Percentiles rank a stretch among this genome's conserved stretches.
Conservation (phyloP, 164 flowering plant species). For the Nymphaea thermarum region DNA sequence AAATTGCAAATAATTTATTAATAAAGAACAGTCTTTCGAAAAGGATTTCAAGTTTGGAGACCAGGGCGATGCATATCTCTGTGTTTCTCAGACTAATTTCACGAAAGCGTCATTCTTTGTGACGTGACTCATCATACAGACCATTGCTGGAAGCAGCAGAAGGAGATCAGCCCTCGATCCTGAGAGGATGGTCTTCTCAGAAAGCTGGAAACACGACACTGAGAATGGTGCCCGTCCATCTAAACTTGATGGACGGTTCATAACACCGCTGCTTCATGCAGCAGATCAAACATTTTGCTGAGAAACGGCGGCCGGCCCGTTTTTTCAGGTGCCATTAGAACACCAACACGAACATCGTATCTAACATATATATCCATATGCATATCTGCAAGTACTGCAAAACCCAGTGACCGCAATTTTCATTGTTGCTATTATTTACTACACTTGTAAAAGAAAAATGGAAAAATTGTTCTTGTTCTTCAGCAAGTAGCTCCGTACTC, state of each 20-base stretch:
- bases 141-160: not conserved
- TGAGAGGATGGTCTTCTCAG: not conserved
- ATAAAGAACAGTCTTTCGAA: not conserved
- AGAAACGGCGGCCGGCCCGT: no score
- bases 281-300: not conserved
- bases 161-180: not conserved
- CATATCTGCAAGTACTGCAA: not conserved
- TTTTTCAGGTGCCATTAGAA: no score
- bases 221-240: not conserved
- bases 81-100: not conserved
- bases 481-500: not conserved
- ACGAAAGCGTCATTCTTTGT: not conserved
- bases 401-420: no score
- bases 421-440: no score
- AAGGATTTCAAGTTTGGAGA: not conserved
- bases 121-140: not conserved
- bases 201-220: not conserved
- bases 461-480: no score
- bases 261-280: not conserved
- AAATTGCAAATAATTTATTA: not conserved
- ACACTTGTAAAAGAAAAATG: no score
- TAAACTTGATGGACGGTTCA: not conserved
- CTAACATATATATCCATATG: no score
- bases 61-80: not conserved
- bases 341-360: no score